Base-by-base conservation (phyloP, 108 stramenopile species). In the Asterionellopsis glacialis region DNA sequence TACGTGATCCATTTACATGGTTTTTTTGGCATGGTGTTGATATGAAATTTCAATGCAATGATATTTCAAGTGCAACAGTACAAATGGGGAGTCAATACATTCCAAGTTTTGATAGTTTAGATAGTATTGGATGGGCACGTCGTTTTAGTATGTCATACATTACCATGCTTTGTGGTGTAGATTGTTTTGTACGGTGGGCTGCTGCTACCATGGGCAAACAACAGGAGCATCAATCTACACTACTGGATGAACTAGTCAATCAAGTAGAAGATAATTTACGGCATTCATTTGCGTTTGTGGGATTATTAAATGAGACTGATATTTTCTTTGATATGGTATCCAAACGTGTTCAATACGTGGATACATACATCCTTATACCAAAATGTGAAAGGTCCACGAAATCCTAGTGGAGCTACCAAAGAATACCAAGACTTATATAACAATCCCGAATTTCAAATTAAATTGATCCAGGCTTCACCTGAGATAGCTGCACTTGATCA, bases 261-360 rank as follows among this genome's bases (percentile, higher is more conserved):
- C 73, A 79, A 56, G 67, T 65, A 1, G 69, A 71, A 45, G 47
- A 16, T 9, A 79, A 74, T 64, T 23, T 79, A 21, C 57, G 70
- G 22, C 62, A 74, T 26, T 41, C 68, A 13, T 79, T 79, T 73
- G 42, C 69, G 11, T 69, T 79, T 10, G 77, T 79, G 13, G 77
- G 77, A 12, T 51, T 79, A 22, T 38, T 79, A 27, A 63, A 77
- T 42, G 76, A 77, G n/a, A 77, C 67, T 2, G 61, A 68, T 12
- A 40, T 44, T 19, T 79, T 74, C 47, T 79, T 70, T 39, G 69
- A 79, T 11, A 79, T 79, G 77, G 45, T 79, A 16, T 41, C 69
- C 0, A 41, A 42, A 6, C 64, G 73, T 10, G 50, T 79, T 16
- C 55, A 25, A 5, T 54, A 63, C 44, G 4, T 69, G 33, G 54